These are phyloP conservation scores for Tulasnella sp. DNA, from an alignment of 768 basidiomycete species.

Conservation along the genomic window DNA sequence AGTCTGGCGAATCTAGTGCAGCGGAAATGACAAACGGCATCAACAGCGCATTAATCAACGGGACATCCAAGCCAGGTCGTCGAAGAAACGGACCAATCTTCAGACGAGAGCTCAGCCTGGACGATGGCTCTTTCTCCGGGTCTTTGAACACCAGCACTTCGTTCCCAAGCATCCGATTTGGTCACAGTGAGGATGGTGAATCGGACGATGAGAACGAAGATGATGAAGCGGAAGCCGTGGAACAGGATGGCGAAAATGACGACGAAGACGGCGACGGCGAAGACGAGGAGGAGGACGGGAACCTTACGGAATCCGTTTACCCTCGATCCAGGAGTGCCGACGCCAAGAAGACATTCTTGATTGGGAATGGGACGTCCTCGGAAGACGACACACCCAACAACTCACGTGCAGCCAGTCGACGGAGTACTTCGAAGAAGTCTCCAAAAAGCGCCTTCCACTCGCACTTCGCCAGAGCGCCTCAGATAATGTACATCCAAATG, in stretches of 20 bases:
- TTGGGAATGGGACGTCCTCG: background rate
- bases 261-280: slow-evolving; percentile 36
- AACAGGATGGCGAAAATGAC: slow-evolving; percentile 28
- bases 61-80: background rate
- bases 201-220: slow-evolving; percentile 15
- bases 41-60: too few relatives aligned
- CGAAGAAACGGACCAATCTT: background rate
- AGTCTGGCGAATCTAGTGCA: slow-evolving; percentile 30
- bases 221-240: slow-evolving; percentile 20
- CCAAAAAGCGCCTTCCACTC: background rate
- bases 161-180: slow-evolving; percentile 83
- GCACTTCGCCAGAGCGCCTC: slow-evolving; percentile 14
- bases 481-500: slow-evolving; percentile 93
- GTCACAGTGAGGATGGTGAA: slow-evolving; percentile 21
- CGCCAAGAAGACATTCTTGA: slow-evolving; percentile 11
- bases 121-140: slow-evolving; percentile 17
- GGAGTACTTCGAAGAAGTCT: background rate
- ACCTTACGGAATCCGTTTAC: background rate
- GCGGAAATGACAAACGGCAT: slow-evolving; percentile 26
- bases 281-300: slow-evolving; percentile 26
- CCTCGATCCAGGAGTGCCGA: background rate
- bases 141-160: slow-evolving; percentile 36
- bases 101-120: slow-evolving; percentile 44
- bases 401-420: background rate
- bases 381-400: slow-evolving; percentile 7